Base-by-base conservation (phyloP, 2,329 filamentous ascomycete genomes). In the Claviceps maximensis region DNA sequence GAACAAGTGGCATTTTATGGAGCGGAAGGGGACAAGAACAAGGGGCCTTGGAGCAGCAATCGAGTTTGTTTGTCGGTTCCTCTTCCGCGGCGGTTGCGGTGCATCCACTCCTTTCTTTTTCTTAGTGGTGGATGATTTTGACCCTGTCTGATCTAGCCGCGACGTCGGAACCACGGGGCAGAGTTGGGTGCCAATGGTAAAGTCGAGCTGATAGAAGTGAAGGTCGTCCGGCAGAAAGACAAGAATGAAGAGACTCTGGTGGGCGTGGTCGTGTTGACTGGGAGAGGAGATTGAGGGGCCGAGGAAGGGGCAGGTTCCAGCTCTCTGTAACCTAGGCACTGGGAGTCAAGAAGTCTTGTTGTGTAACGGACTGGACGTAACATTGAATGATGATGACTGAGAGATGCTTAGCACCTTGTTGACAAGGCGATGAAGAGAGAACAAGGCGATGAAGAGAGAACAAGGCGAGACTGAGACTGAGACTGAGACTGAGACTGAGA, bases 91-190 rank as follows among this genome's bases (percentile, higher is more conserved):
- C 17, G 19, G 21, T 45, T 31, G 45, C 29, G n/a, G 33, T 41
- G 36, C 36, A 44, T 31, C n/a, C 21, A 45, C 51, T 49, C 51
- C 19, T 45, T 53, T 53, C 38, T 42, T 49, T 47, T 47, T 21
- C n/a, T n/a, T n/a, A n/a, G n/a, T n/a, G 7, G 46, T 33, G 21
- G 40, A 49, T 25, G 27, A 15, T 9, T 33, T 38, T 38, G 23
- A 23, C 27, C 19, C n/a, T 42, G n/a, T 42, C 2, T 42, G 5
- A 38, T 15, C 15, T 38, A 17, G 15, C 15, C 15, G n/a, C n/a
- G 7, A 21, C n/a, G n/a, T 21, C 40, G 40, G 40, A 42, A 21
- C 2, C n/a, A 9, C 6, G 40, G n/a, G 40, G 19, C n/a, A 4
- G 10, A 21, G 40, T n/a, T 21, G 40, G 40, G 19, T 13, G 17